Percentiles rank a stretch among this genome's conserved stretches.
phyloP scores from a whole-genome alignment of 176 grass and related monocot genomes.

The Tuctoria greenei region DNA sequence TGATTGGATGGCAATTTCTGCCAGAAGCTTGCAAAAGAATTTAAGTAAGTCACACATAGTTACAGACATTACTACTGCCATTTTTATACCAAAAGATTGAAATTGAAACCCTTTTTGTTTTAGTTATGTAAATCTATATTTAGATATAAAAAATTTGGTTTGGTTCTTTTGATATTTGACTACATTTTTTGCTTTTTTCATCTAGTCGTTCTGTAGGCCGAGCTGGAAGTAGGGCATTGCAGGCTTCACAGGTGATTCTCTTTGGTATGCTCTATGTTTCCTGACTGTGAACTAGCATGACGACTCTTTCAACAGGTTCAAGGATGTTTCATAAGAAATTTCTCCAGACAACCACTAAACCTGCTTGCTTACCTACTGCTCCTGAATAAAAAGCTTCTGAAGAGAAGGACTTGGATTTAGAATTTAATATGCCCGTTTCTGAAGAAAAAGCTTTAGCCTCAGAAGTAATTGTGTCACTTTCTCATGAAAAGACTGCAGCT shows the following conservation, averaged over 20 bases:
- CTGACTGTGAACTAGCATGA: neutral
- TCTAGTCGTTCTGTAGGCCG: slow-evolving; percentile 44
- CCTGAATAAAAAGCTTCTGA: slow-evolving; percentile 18
- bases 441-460: slow-evolving; percentile 47
- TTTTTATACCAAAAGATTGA: neutral
- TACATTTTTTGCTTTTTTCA: slow-evolving; percentile 23
- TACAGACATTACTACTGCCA: neutral
- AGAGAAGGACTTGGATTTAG: slow-evolving; percentile 37
- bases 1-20: slow-evolving; percentile 42
- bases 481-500: slow-evolving; percentile 29
- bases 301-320: slow-evolving; percentile 47
- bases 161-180: slow-evolving; percentile 24
- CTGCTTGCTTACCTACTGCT: slow-evolving; percentile 26
- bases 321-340: slow-evolving; percentile 54
- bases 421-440: slow-evolving; percentile 30
- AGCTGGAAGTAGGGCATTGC: slow-evolving; percentile 49
- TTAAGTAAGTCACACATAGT: slow-evolving; percentile 47
- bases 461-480: slow-evolving; percentile 28
- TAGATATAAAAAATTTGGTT: slow-evolving; percentile 13
- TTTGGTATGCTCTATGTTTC: slow-evolving; percentile 24
- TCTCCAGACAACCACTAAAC: slow-evolving; percentile 26
- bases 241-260: slow-evolving; percentile 49
- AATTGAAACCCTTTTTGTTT: neutral
- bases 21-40: slow-evolving; percentile 56
- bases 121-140: neutral